These are phyloP conservation scores for Ceratobasidium sp. DNA, from an alignment of 1,284 basidiomycete genomes.

Conservation along the genomic window DNA sequence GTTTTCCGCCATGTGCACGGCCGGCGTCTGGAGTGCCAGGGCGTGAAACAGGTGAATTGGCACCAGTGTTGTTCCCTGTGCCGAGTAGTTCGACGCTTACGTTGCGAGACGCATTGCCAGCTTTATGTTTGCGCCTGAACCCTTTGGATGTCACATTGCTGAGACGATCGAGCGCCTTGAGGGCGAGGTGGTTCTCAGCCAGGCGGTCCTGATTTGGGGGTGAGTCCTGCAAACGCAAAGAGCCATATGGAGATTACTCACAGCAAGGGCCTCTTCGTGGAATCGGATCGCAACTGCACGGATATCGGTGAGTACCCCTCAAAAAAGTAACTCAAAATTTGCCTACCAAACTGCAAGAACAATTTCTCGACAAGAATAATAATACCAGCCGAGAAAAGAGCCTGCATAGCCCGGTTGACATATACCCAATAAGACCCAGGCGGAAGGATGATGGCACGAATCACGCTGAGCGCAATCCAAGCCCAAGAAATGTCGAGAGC, in stretches of 20 bases:
- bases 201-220: constrained; percentile 63
- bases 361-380: constrained; percentile 76
- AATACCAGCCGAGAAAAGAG: constrained; percentile 70
- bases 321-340: not conserved
- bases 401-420: constrained; percentile 76
- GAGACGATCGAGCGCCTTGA: constrained; percentile 73
- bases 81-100: constrained; percentile 40
- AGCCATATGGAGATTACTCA: constrained; percentile 26
- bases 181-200: constrained; percentile 71
- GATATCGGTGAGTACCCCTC: not conserved
- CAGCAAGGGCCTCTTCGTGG: constrained; percentile 74
- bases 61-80: constrained; percentile 1
- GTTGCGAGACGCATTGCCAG: constrained; percentile 26
- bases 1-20: constrained; percentile 1
- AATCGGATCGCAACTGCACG: constrained; percentile 74
- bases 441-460: constrained; percentile 67
- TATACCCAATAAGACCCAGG: constrained; percentile 72
- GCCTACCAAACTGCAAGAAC: constrained; percentile 66
- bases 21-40: constrained; percentile 46
- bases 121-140: constrained; percentile 40
- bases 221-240: constrained; percentile 1
- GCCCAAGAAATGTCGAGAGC: constrained; percentile 71
- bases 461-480: constrained; percentile 74
- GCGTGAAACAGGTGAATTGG: constrained; percentile 44
- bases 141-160: constrained; percentile 41